phyloP scores from a whole-genome alignment of 306 rosid genomes.

The Sechiopsis laciniata region DNA sequence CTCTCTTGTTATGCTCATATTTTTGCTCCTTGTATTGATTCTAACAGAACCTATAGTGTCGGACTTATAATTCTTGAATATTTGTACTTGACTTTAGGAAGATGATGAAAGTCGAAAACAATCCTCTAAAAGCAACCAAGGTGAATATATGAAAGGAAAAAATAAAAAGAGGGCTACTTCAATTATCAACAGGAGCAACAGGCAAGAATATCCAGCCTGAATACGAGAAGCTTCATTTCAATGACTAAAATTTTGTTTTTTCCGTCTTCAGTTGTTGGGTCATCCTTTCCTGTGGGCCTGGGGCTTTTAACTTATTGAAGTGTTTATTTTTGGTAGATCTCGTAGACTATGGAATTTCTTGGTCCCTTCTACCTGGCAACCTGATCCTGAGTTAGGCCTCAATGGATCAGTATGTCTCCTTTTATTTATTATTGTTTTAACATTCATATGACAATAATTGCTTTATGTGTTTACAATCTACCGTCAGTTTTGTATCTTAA shows the following conservation, averaged over 20 bases:
- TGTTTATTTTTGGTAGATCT: constrained; percentile 13
- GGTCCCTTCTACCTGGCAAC: no score
- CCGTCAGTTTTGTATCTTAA: no score
- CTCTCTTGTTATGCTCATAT: neutral
- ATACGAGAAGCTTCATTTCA: constrained; percentile 21
- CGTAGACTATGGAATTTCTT: no score
- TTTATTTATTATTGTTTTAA: no score
- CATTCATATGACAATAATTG: no score
- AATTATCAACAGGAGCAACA: constrained; percentile 38
- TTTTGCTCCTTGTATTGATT: neutral
- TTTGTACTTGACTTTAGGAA: constrained; percentile 45
- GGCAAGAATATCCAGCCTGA: constrained; percentile 39
- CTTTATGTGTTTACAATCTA: no score
- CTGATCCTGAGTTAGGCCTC: no score
- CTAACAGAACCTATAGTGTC: constrained; percentile 13
- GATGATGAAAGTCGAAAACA: constrained; percentile 40
- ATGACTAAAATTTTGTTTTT: constrained; percentile 19
- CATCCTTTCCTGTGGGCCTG: neutral
- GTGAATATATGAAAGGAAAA: constrained; percentile 37
- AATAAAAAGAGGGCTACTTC: constrained; percentile 39
- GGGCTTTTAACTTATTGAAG: neutral
- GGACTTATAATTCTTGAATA: constrained; percentile 18
- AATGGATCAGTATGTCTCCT: no score
- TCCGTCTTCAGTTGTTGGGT: neutral
- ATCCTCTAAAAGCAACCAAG: constrained; percentile 37